Evolutionary conservation across 1,284 basidiomycete genomes (phyloP).

Genomic region (Pterulicium gracile): DNA sequence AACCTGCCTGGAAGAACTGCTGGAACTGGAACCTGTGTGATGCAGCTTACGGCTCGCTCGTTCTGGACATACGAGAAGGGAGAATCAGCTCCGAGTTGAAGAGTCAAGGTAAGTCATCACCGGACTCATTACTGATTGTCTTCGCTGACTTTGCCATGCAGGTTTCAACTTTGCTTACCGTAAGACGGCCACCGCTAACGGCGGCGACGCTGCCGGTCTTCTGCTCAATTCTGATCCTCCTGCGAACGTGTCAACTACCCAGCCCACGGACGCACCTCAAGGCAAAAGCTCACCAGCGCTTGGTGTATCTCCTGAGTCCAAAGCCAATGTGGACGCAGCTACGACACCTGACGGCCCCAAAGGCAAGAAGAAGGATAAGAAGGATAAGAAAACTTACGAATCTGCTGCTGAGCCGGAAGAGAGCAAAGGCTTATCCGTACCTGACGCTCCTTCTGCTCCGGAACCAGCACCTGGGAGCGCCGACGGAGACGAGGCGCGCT

Average conservation of each 20-base stretch:
- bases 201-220: conserved; percentile 11
- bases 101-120: conserved; percentile 63
- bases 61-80: conserved; percentile 86
- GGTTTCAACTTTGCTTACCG: conserved; percentile 96
- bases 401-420: too few relatives aligned
- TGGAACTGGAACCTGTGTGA: conserved; percentile 99
- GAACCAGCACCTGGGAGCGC: conserved; percentile 16
- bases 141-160: conserved; percentile 19
- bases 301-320: background rate
- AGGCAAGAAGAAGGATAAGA: conserved; percentile 4
- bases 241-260: too few relatives aligned
- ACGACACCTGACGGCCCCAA: conserved; percentile 6
- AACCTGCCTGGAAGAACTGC: conserved; percentile 92
- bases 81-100: conserved; percentile 87
- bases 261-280: background rate
- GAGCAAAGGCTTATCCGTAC: conserved; percentile 13
- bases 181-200: conserved; percentile 35
- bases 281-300: background rate
- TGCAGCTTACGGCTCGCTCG: conserved; percentile 82
- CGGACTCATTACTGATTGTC: conserved; percentile 1
- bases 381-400: too few relatives aligned
- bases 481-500: conserved; percentile 28
- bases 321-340: background rate
- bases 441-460: conserved; percentile 1
- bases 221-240: background rate